Evolutionary conservation across 2,329 filamentous ascomycete species (phyloP), one percentile per base, ranked within the genome.

Genomic region (Colletotrichum siamense): DNA sequence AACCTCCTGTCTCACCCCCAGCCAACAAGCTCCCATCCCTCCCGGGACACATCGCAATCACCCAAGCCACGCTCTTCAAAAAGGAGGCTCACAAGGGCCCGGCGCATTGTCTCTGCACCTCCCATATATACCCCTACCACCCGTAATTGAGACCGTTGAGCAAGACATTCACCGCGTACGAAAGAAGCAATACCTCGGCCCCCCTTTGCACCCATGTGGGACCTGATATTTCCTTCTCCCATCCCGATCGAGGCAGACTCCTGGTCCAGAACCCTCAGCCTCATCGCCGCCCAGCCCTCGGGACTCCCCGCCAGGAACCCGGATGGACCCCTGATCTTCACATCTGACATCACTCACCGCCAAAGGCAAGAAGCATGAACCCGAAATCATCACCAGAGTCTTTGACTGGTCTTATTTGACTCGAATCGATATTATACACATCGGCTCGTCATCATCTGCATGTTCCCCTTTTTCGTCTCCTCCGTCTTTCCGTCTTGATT

Each of bases 391-490:
- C 7, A 49, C 70, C 73, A 49, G 70, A 52, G 18, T 52, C 44
- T 8, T 62, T 69, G 5, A 26, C 73, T 68, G 70, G 57, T 66
- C 70, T 73, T 76, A 8, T 67, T 67, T 36, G 28, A 62, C 69
- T 72, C 64, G 62, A 63, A 72, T 67, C 59, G 69, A 49, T 74
- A 74, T 63, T 32, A 28, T 72, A 75, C 62, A 72, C 57, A 75
- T 72, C 69, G 73, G 61, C 52, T 72, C 55, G 36, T 62, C 69
- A 63, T 66, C 62, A 67, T 66, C 39, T 55, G 26, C 55, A 63
- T 52, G 44, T 52, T 52, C 10, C 44, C 44, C 44, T 22, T 52
- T 44, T 15, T 63, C 30, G 28, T 63, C 59, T 63, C 30, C 18
- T 32, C 55, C 55, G 30, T 22, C 59, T 34, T 28, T 36, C 13